Percentiles rank a stretch among this genome's conserved stretches.
Evolutionary conservation across 495 filamentous ascomycete species (phyloP).

Genomic region (Tuber umbilicatum): DNA sequence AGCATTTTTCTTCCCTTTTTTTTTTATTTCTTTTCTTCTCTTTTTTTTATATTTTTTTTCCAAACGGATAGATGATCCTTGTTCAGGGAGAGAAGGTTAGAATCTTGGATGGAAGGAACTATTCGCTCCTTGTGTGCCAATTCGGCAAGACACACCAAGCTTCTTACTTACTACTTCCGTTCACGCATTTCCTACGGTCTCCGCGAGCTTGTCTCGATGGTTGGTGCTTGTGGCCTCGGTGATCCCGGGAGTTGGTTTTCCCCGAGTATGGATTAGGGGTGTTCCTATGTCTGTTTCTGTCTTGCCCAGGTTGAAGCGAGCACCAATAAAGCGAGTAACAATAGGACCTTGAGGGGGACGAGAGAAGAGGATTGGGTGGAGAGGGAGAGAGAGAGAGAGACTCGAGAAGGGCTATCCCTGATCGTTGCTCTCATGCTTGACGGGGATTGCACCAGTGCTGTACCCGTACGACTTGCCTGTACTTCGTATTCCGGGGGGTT

Average conservation of each 20-base stretch:
- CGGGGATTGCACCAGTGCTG: background rate
- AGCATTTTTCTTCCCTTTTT: slow-evolving; percentile 7
- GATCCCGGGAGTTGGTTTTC: background rate
- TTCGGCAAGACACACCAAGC: background rate
- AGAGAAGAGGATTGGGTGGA: background rate
- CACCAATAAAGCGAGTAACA: background rate
- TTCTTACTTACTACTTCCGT: background rate
- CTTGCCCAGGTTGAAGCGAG: background rate
- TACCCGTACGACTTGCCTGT: background rate
- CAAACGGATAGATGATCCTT: background rate
- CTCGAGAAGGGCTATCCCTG: background rate
- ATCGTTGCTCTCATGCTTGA: background rate
- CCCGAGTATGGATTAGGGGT: background rate
- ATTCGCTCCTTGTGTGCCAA: background rate
- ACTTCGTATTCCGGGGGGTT: background rate
- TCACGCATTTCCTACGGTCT: background rate
- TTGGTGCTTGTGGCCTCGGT: background rate
- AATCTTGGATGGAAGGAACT: slow-evolving; percentile 16
- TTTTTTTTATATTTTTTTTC: slow-evolving; percentile 1
- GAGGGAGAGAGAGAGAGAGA: background rate
- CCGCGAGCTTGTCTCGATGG: background rate
- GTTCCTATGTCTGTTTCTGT: background rate
- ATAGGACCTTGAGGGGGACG: background rate
- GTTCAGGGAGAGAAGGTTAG: background rate
- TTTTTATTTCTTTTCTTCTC: slow-evolving; percentile 9